phyloP scores from a whole-genome alignment of 371 early-diverging fungal species.

The Batkoa obscura region DNA sequence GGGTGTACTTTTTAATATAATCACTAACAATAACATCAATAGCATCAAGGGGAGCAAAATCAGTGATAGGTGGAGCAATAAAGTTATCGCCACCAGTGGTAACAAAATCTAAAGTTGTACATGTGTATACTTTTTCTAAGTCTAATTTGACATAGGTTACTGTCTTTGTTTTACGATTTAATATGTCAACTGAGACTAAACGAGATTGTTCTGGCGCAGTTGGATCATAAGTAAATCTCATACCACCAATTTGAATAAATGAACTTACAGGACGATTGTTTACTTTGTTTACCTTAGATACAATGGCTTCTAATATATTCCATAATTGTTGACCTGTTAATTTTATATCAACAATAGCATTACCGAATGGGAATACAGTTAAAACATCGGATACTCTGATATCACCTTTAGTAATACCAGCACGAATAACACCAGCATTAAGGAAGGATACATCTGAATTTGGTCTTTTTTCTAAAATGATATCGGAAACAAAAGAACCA shows the following conservation, averaged over 20 bases:
- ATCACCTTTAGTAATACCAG: constrained; percentile 20
- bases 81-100: constrained; percentile 37
- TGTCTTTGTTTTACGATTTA: neutral
- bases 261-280: constrained; percentile 15
- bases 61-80: constrained; percentile 8
- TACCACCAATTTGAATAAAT: constrained; percentile 16
- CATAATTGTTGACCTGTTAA: constrained; percentile 22
- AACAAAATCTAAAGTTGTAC: constrained; percentile 31
- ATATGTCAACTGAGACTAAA: constrained; percentile 6
- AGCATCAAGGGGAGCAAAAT: constrained; percentile 8
- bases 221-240: constrained; percentile 6
- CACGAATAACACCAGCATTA: constrained; percentile 39
- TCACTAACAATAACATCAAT: constrained; percentile 15
- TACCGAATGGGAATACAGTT: constrained; percentile 34
- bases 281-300: constrained; percentile 7
- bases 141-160: constrained; percentile 14
- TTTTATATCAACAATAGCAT: constrained; percentile 17
- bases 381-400: constrained; percentile 27
- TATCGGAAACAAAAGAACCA: constrained; percentile 31
- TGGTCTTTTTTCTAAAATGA: constrained; percentile 16
- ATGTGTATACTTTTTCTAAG: constrained; percentile 15
- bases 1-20: constrained; percentile 10
- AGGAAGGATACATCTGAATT: constrained; percentile 19
- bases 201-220: constrained; percentile 1
- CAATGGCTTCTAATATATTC: constrained; percentile 19